These are phyloP conservation scores for Podaxis sp. DNA, from an alignment of 768 basidiomycete genomes.

Conservation along the genomic window DNA sequence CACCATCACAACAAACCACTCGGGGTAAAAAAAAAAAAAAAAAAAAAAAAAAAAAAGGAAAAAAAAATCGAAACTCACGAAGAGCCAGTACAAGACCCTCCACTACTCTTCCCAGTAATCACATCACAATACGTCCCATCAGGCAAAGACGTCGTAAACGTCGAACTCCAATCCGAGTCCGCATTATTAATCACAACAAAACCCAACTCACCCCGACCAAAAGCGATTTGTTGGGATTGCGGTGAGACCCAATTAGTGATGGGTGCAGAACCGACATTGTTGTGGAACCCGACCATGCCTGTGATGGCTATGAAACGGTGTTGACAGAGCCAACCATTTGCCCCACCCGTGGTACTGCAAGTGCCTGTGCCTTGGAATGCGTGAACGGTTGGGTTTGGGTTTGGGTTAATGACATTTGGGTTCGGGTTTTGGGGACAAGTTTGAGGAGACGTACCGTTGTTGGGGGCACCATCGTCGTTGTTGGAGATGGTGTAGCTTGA, in stretches of 20 bases:
- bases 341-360: constrained; percentile 45
- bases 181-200: constrained; percentile 62
- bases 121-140: constrained; percentile 64
- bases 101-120: constrained; percentile 39
- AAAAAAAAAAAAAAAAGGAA: too few species aligned
- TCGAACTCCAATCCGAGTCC: constrained; percentile 48
- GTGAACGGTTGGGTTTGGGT: too few species aligned
- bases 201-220: constrained; percentile 47
- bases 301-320: constrained; percentile 54
- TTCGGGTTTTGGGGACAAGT: neutral
- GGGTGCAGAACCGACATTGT: constrained; percentile 46
- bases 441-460: constrained; percentile 34
- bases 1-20: neutral
- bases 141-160: constrained; percentile 55
- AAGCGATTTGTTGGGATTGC: constrained; percentile 57
- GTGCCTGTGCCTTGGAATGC: constrained; percentile 38
- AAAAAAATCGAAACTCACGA: constrained; percentile 30
- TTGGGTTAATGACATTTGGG: too few species aligned
- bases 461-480: constrained; percentile 55
- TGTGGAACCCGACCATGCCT: constrained; percentile 65
- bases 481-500: constrained; percentile 53
- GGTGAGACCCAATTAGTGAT: constrained; percentile 58
- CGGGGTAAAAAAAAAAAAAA: too few species aligned
- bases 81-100: constrained; percentile 44
- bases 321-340: constrained; percentile 64